Evolutionary conservation across 2,329 filamentous ascomycete genomes (phyloP).

Genomic region (Aspergillus tanneri): DNA sequence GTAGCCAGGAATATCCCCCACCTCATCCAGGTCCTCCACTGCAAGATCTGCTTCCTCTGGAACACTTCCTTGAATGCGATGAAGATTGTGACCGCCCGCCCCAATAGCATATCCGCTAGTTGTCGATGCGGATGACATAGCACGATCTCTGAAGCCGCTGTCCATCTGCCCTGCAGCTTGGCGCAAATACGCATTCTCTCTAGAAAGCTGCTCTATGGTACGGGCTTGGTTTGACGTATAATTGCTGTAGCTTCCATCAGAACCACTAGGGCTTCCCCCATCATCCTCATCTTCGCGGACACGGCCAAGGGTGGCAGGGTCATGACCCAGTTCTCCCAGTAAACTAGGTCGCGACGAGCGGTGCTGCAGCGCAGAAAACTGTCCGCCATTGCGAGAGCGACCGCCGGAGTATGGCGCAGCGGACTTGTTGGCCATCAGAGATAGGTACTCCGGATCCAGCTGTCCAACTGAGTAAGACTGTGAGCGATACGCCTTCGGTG

Average conservation of each 20-base stretch:
- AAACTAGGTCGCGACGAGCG: conserved; percentile 65
- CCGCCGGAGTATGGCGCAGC: conserved; percentile 28
- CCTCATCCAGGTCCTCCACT: conserved; percentile 47
- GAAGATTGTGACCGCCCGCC: conserved; percentile 32
- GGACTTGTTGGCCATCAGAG: conserved; percentile 34
- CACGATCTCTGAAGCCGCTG: conserved; percentile 40
- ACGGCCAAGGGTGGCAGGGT: conserved; percentile 47
- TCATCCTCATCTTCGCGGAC: conserved; percentile 52
- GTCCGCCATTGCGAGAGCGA: conserved; percentile 42
- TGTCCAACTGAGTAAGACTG: conserved; percentile 97
- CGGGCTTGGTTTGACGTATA: conserved; percentile 44
- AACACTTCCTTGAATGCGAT: conserved; percentile 43
- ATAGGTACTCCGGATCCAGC: conserved; percentile 64
- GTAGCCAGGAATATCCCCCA: conserved; percentile 42
- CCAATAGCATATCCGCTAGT: conserved; percentile 35
- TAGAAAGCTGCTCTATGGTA: conserved; percentile 48
- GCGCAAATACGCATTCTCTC: conserved; percentile 49
- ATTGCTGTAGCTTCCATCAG: conserved; percentile 39
- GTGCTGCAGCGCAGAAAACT: conserved; percentile 71
- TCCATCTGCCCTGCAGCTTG: conserved; percentile 46
- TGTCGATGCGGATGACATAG: conserved; percentile 41
- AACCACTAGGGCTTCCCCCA: conserved; percentile 39
- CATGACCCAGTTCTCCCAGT: conserved; percentile 47
- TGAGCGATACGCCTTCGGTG: conserved; percentile 88
- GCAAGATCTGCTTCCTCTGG: conserved; percentile 47